Percentiles rank a stretch among this genome's conserved stretches.
These are phyloP conservation scores for Ceratocystis lukuohia DNA, from an alignment of 2,329 filamentous ascomycete species.

Conservation along the genomic window DNA sequence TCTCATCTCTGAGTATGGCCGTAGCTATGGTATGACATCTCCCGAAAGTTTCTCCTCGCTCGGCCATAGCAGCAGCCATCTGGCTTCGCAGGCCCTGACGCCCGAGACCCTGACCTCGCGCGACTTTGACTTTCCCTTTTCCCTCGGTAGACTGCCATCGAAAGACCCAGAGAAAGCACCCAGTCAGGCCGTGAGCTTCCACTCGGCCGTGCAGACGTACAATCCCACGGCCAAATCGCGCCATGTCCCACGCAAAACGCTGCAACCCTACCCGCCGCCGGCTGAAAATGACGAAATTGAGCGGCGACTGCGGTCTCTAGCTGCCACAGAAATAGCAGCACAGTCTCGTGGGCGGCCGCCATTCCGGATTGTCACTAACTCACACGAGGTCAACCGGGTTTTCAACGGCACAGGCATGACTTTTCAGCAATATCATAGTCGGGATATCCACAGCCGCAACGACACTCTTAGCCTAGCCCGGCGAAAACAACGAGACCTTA, in stretches of 20 bases:
- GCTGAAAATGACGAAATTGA: background rate
- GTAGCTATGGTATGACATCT: slow-evolving; percentile 32
- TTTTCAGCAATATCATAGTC: background rate
- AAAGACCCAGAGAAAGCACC: background rate
- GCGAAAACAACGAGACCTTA: background rate
- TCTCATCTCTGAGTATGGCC: slow-evolving; percentile 21
- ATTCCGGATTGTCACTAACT: slow-evolving; percentile 14
- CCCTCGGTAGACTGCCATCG: background rate
- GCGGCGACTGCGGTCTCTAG: background rate
- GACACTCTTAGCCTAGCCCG: background rate
- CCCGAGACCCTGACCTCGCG: background rate
- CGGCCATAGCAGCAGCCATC: slow-evolving; percentile 24
- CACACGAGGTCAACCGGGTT: slow-evolving; percentile 8
- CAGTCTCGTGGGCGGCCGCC: background rate
- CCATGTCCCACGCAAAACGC: background rate
- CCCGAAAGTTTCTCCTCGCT: slow-evolving; percentile 41
- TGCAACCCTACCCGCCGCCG: slow-evolving; percentile 4
- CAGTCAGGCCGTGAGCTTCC: background rate
- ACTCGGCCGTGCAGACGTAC: slow-evolving; percentile 7
- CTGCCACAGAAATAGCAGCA: background rate
- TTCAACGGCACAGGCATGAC: slow-evolving; percentile 10
- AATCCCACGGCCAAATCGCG: slow-evolving; percentile 9
- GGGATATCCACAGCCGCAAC: background rate
- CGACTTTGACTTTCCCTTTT: background rate
- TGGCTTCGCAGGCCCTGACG: slow-evolving; percentile 12